Base-by-base conservation (phyloP, 148 eudicot species). In the Dianthus caryophyllus region DNA sequence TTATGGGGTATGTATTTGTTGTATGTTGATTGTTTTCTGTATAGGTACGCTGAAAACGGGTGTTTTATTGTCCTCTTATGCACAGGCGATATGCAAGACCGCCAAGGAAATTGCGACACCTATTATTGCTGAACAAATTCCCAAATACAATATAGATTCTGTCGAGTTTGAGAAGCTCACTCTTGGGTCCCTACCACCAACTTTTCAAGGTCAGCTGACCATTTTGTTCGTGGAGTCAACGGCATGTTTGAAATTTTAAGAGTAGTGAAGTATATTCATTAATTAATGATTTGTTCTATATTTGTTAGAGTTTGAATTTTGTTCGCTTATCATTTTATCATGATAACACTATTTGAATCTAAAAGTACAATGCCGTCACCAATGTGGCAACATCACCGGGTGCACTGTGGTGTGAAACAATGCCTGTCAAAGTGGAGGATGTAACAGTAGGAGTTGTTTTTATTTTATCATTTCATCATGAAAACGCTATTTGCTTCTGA, bases 91-190 rank as follows among this genome's bases (percentile, higher is more conserved):
- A 65, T 91, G 97, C 87, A 91, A 82, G 84, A 85, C 89, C 48
- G 88, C 80, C 0, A 79, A 74, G 78, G 79, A 77, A 55, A 91
- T 88, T 58, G 93, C 97, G 22, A 81, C 77, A 51, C 97, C 97
- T 39, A 88, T 91, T 51, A 86, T 91, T 80, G 92, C 92, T 41
- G 97, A 87, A 68, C 96, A 91, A 75, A 91, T 87, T 66, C 88
- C 88, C 0, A 91, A 91, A 73, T 91, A 86, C 66, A 88, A 91
- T 78, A 87, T 91, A 60, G 88, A 91, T 22, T 80, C 90, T 1
- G 88, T 85, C 58, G 90, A 91, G 50, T 91, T 91, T 66, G 82
- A 91, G 75, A 70, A 78, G 27, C 81, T 91, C 53, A 85, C 90
- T 29, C 77, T 91, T 60, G 97, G 97, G 68, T 72, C 88, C 57